Evolutionary conservation across 1,284 basidiomycete species (phyloP).

Genomic region (Sanghuangporus sanghuang): DNA sequence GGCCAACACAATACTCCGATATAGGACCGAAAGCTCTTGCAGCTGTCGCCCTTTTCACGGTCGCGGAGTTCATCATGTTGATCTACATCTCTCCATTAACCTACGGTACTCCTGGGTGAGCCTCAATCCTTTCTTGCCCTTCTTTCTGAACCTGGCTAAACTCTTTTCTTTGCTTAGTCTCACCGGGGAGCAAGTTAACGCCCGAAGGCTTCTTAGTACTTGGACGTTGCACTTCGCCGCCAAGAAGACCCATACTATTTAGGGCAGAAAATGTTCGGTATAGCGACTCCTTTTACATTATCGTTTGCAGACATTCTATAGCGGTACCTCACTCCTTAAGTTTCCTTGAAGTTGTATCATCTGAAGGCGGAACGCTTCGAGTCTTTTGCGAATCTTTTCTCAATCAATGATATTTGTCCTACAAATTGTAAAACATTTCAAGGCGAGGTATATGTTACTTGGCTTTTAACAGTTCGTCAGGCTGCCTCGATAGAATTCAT

Average conservation of each 20-base stretch:
- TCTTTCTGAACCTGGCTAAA: slow-evolving; percentile 9
- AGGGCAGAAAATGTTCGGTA: not conserved
- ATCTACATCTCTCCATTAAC: slow-evolving; percentile 82
- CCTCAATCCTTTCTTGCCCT: slow-evolving; percentile 20
- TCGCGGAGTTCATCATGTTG: slow-evolving; percentile 66
- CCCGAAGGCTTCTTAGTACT: slow-evolving; percentile 62
- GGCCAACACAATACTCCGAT: slow-evolving; percentile 65
- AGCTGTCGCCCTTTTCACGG: slow-evolving; percentile 52
- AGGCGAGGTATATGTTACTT: no score
- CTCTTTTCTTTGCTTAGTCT: slow-evolving; percentile 40
- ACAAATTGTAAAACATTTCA: no score
- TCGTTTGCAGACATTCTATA: not conserved
- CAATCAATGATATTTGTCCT: no score
- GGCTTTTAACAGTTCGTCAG: no score
- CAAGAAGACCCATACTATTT: slow-evolving; percentile 44
- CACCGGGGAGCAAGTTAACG: slow-evolving; percentile 69
- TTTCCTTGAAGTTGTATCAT: not conserved
- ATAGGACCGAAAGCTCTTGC: slow-evolving; percentile 64
- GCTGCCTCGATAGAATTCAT: no score
- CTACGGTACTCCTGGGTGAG: slow-evolving; percentile 88
- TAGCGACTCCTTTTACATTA: not conserved
- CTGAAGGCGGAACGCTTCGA: no score
- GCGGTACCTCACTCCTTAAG: not conserved
- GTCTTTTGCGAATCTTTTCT: no score
- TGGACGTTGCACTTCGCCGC: slow-evolving; percentile 86